phyloP scores from a whole-genome alignment of 129 eudicot genomes.

The Mikania micrantha region DNA sequence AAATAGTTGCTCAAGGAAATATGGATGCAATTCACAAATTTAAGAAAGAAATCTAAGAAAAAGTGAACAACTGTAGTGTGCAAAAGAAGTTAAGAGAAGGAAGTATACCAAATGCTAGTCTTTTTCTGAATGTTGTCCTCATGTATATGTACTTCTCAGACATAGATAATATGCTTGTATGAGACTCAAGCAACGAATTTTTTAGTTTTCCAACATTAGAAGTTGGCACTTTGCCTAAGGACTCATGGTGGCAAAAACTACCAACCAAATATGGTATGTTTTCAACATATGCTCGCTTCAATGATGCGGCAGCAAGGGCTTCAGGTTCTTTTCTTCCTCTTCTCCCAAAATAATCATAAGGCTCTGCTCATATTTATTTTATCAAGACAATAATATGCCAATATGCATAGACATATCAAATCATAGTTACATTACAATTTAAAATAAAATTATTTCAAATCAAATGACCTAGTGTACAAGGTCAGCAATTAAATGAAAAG shows the following conservation, averaged over 20 bases:
- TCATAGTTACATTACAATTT: not conserved
- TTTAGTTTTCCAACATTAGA: constrained; percentile 31
- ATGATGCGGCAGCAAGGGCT: constrained; percentile 76
- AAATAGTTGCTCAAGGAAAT: not conserved
- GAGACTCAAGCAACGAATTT: constrained; percentile 27
- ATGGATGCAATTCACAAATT: not conserved
- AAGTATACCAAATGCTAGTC: constrained; percentile 88
- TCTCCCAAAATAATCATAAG: constrained; percentile 68
- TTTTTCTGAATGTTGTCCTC: constrained; percentile 69
- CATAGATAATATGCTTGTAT: constrained; percentile 55
- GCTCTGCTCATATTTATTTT: constrained; percentile 45
- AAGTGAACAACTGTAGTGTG: not conserved
- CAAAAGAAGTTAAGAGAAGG: not conserved
- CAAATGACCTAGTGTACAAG: not conserved
- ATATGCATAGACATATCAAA: not conserved
- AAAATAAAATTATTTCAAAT: not conserved
- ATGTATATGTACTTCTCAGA: constrained; percentile 87
- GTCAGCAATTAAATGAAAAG: not conserved
- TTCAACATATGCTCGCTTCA: constrained; percentile 80
- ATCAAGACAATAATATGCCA: constrained; percentile 1
- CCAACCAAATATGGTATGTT: constrained; percentile 78
- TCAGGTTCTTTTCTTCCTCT: constrained; percentile 91
- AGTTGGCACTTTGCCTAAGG: constrained; percentile 25
- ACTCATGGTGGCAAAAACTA: constrained; percentile 59
- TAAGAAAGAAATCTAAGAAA: not conserved